Base-by-base conservation (phyloP, 768 basidiomycete genomes). In the Grammothele lineata region DNA sequence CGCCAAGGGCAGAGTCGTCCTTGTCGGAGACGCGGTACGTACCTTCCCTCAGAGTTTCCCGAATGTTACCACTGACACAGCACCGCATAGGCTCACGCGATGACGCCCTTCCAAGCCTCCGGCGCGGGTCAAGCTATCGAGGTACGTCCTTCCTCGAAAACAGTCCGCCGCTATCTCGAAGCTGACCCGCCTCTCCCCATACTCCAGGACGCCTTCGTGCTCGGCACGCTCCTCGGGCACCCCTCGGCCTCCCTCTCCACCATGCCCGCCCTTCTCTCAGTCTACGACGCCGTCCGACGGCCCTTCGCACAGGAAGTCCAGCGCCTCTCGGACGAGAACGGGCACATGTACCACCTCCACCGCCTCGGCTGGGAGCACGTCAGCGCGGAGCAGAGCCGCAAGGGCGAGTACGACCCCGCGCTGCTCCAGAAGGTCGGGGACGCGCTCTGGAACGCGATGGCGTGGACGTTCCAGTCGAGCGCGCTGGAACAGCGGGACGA, bases 21-120 rank as follows among this genome's bases (percentile, higher is more conserved):
- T 65, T 4, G 12, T 65, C 2, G 62, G 63, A 2, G 63, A 64
- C 45, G 58, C 63, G 9, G 63, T 64, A n/a, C 36, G 59, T 44
- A 12, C 18, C 10, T 14, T 33, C 6, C 22, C 24, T 34, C 12
- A 23, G 8, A 36, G 1, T 6, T 34, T 41, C 11, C 6, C 7
- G 0, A n/a, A 7, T 34, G 12, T 7, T 37, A n/a, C 22, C 19
- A 25, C 9, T 30, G 15, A 5, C 15, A 6, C 24, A 15, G 14
- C 35, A 11, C 34, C 36, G 19, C 4, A 5, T 14, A 35, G 32
- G 53, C 56, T 4, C 56, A 55, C 34, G 51, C 55, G 2, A 50
- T 56, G 55, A 53, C 47, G 12, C 52, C 55, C 15, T 50, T 45
- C 34, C 39, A 49, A 24, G 51, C 38, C 17, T 53, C 55, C 5